phyloP scores from a whole-genome alignment of 805 yeast genomes.

The Starmerella davenportii region DNA sequence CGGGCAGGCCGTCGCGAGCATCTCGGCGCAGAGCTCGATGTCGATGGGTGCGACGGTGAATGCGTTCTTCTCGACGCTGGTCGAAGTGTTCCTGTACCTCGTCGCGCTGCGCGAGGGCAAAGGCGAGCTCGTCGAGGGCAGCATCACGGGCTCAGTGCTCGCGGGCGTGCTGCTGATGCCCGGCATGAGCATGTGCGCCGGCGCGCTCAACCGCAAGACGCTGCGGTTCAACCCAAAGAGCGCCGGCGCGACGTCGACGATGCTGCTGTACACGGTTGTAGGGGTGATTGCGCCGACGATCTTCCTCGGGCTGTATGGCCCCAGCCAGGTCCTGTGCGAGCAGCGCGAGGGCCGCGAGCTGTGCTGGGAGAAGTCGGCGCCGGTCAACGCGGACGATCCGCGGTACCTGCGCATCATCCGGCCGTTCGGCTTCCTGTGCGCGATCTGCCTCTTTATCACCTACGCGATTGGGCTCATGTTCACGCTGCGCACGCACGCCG shows the following conservation, averaged over 20 bases:
- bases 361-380: slow-evolving; percentile 54
- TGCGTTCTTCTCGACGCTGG: slow-evolving; percentile 91
- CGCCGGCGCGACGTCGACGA: slow-evolving; percentile 93
- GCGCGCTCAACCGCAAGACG: slow-evolving; percentile 80
- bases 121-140: slow-evolving; percentile 84
- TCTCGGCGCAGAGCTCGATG: slow-evolving; percentile 96
- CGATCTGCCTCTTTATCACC: slow-evolving; percentile 60
- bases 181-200: slow-evolving; percentile 94
- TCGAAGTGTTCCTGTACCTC: slow-evolving; percentile 79
- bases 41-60: slow-evolving; percentile 96
- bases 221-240: slow-evolving; percentile 90
- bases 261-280: slow-evolving; percentile 76
- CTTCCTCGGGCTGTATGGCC: slow-evolving; percentile 76
- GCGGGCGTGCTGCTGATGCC: slow-evolving; percentile 87
- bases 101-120: slow-evolving; percentile 76
- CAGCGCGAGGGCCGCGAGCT: slow-evolving; percentile 1
- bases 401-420: slow-evolving; percentile 51
- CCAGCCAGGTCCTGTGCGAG: slow-evolving; percentile 55
- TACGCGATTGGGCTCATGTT: slow-evolving; percentile 81
- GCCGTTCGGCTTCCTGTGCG: slow-evolving; percentile 72
- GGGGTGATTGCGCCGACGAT: slow-evolving; percentile 87
- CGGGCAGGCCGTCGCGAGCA: slow-evolving; percentile 98
- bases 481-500: slow-evolving; percentile 90
- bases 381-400: slow-evolving; percentile 41
- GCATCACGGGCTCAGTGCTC: slow-evolving; percentile 79